These are phyloP conservation scores for Mortierella hygrophila DNA, from an alignment of 192 early-diverging fungal genomes.

Conservation along the genomic window DNA sequence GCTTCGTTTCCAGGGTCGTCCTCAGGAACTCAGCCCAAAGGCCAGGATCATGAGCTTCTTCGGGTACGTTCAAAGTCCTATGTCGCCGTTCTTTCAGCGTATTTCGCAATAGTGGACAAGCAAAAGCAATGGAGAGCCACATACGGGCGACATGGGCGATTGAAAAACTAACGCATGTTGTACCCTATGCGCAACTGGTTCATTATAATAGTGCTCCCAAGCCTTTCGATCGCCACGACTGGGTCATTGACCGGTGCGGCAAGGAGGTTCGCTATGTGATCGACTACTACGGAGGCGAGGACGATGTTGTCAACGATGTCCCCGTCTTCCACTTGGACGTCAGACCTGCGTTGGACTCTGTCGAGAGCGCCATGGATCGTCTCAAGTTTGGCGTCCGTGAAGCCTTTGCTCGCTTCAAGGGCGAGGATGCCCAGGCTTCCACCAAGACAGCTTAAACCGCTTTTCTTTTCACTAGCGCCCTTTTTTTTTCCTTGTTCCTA, in stretches of 20 bases:
- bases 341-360: constrained; percentile 91
- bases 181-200: neutral
- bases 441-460: constrained; percentile 32
- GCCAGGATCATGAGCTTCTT: constrained; percentile 72
- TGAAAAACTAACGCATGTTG: neutral
- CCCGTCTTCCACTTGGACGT: constrained; percentile 95
- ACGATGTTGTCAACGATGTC: constrained; percentile 73
- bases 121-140: neutral
- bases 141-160: neutral
- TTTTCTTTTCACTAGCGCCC: neutral
- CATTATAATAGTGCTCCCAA: constrained; percentile 72
- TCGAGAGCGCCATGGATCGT: constrained; percentile 72
- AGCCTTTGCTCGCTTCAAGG: constrained; percentile 61
- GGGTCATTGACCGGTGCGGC: constrained; percentile 93
- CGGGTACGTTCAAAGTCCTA: constrained; percentile 63
- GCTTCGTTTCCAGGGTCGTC: constrained; percentile 87
- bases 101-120: neutral
- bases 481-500: neutral
- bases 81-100: neutral
- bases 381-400: constrained; percentile 71
- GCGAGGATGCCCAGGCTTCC: constrained; percentile 9
- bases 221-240: constrained; percentile 99
- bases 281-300: constrained; percentile 91
- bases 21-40: constrained; percentile 81
- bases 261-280: constrained; percentile 95